Evolutionary conservation across 768 basidiomycete species (phyloP).

Genomic region (Podaxis carcinomalis): DNA sequence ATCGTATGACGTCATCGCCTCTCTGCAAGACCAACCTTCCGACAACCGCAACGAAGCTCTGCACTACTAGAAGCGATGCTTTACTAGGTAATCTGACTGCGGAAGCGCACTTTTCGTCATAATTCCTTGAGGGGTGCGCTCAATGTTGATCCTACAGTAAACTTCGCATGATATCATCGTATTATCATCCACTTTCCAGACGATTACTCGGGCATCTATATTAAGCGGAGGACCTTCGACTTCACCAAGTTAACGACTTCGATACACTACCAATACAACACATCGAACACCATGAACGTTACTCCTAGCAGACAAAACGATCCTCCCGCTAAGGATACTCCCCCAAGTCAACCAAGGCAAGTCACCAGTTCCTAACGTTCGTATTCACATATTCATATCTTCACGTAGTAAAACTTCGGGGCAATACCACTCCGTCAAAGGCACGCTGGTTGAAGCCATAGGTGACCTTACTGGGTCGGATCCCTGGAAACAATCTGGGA

Average conservation of each 20-base stretch:
- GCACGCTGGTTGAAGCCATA: slow-evolving; percentile 28
- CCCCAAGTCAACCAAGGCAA: background rate
- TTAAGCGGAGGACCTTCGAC: no score
- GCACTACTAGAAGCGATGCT: no score
- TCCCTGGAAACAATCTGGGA: slow-evolving; percentile 35
- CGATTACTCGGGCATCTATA: background rate
- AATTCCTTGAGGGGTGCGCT: no score
- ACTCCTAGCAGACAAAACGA: background rate
- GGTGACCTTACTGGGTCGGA: slow-evolving; percentile 37
- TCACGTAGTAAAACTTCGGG: slow-evolving; percentile 30
- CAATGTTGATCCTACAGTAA: background rate
- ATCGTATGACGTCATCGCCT: no score
- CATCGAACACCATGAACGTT: background rate
- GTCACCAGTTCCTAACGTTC: background rate
- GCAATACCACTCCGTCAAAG: slow-evolving; percentile 34
- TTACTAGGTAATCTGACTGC: background rate
- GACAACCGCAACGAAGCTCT: no score
- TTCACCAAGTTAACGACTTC: background rate
- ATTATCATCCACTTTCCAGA: background rate
- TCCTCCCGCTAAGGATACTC: background rate
- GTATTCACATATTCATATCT: background rate
- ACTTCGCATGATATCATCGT: background rate
- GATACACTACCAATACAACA: background rate
- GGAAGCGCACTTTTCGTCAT: background rate
- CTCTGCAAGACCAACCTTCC: no score